phyloP scores from a whole-genome alignment of 1,284 basidiomycete species.

The Athelia psychrophila region DNA sequence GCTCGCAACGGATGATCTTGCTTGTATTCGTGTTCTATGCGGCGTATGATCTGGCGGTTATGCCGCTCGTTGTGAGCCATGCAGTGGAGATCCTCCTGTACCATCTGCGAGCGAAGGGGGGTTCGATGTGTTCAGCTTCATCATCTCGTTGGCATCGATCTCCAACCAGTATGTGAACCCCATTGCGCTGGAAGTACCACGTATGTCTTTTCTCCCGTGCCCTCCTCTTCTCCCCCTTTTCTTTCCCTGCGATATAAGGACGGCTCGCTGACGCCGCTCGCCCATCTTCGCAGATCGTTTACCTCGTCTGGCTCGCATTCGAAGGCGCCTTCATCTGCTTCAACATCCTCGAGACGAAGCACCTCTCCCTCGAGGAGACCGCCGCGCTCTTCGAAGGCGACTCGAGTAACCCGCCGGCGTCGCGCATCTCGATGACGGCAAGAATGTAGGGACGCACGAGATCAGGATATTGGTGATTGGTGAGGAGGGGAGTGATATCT shows the following conservation, averaged over 20 bases:
- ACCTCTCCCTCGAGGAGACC: slow-evolving; percentile 71
- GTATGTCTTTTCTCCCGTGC: slow-evolving; percentile 27
- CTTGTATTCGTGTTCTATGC: too few relatives aligned
- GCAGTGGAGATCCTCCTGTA: too few relatives aligned
- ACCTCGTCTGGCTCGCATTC: slow-evolving; percentile 64
- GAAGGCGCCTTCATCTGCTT: slow-evolving; percentile 63
- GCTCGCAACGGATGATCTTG: too few relatives aligned
- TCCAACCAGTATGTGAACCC: too few relatives aligned
- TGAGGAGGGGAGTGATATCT: too few relatives aligned
- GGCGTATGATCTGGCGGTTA: too few relatives aligned
- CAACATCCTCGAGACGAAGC: slow-evolving; percentile 72
- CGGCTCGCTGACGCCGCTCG: not conserved
- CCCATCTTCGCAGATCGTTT: slow-evolving; percentile 52
- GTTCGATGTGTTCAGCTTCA: too few relatives aligned
- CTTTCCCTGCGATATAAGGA: not conserved
- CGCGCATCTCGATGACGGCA: slow-evolving; percentile 10
- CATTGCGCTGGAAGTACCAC: slow-evolving; percentile 62
- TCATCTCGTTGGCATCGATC: too few relatives aligned
- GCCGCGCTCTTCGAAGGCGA: slow-evolving; percentile 72
- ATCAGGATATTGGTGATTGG: too few relatives aligned
- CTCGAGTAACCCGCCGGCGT: slow-evolving; percentile 43
- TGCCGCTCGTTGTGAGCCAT: too few relatives aligned
- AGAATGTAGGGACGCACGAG: slow-evolving; percentile 21
- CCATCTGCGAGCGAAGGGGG: too few relatives aligned
- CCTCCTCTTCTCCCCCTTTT: too few relatives aligned